Conservation (phyloP, 257 asterid species). For the Solanum arcanum region DNA sequence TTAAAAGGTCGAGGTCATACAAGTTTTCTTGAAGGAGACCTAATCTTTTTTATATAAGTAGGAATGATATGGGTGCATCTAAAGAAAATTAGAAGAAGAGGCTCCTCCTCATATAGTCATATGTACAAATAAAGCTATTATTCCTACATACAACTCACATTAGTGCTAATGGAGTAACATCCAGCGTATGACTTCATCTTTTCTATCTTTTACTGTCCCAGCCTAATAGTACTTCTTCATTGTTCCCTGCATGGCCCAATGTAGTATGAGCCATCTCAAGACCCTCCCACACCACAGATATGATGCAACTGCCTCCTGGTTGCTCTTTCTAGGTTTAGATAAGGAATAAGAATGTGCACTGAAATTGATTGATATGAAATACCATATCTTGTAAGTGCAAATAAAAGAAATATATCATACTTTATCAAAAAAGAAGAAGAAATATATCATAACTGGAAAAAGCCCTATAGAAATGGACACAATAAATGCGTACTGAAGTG, state of each 20-base stretch:
- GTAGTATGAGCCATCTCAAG: background rate
- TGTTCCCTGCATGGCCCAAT: background rate
- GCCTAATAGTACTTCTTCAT: background rate
- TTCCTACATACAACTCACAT: background rate
- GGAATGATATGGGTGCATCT: background rate
- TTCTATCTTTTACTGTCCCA: background rate
- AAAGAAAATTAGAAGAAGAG: background rate
- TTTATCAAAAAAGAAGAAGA: background rate
- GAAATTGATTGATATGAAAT: background rate
- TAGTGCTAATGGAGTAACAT: background rate
- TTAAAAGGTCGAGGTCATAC: background rate
- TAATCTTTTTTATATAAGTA: background rate
- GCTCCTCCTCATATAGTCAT: background rate
- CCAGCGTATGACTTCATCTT: background rate
- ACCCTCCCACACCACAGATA: background rate
- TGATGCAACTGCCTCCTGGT: background rate
- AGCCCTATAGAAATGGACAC: background rate
- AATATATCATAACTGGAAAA: background rate
- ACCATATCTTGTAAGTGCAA: background rate
- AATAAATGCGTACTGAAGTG: background rate
- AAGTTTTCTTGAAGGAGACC: background rate
- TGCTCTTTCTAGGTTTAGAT: background rate
- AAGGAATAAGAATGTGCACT: background rate
- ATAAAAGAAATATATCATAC: background rate
- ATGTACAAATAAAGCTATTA: background rate